Evolutionary conservation across 805 yeast genomes (phyloP), one percentile per base, ranked within the genome.

Genomic region (Ogataea pilisensis): DNA sequence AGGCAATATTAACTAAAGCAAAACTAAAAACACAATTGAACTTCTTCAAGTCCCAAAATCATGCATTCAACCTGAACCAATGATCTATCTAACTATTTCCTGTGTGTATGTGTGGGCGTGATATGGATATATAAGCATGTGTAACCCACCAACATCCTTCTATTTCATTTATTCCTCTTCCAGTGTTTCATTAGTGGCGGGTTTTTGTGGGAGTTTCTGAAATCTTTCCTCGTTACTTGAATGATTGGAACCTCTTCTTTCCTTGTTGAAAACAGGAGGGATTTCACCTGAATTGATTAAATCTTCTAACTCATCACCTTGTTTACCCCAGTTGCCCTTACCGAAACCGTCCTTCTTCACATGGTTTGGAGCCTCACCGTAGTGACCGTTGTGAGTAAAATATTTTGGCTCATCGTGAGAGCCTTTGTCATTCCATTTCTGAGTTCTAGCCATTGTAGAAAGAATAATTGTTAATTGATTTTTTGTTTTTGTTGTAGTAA

Each of bases 301-400:
- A 46, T 79, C 85, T 35, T 77, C 76, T 38, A 82, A 59, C 54
- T 87, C 95, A 52, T 85, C 95, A 24, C 89, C 91, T 8, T 79
- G 73, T 44, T 70, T 67, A 33, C 97, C 97, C 95, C 96, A 87
- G 57, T 88, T 88, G 50, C 81, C 82, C 53, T 78, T 80, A 35
- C 97, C 97, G 26, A 82, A 83, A 37, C 97, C 97, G 43, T 74
- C 73, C 60, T 85, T 87, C 75, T 87, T 87, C 42, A 84, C 76
- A 54, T 78, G 76, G 57, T 78, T 80, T 41, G 96, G 95, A 47
- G 82, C 78, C 39, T 78, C 73, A 53, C 83, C 80, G 45, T 63
- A 62, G 55, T 74, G 73, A 16, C 95, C 95, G 54, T 76, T 75
- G 59, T 83, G 90, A 42, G 90, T 82, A 62, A 88, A 89, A 76